Evolutionary conservation across 2,329 filamentous ascomycete species (phyloP).

Genomic region (Gnomoniopsis sp.): DNA sequence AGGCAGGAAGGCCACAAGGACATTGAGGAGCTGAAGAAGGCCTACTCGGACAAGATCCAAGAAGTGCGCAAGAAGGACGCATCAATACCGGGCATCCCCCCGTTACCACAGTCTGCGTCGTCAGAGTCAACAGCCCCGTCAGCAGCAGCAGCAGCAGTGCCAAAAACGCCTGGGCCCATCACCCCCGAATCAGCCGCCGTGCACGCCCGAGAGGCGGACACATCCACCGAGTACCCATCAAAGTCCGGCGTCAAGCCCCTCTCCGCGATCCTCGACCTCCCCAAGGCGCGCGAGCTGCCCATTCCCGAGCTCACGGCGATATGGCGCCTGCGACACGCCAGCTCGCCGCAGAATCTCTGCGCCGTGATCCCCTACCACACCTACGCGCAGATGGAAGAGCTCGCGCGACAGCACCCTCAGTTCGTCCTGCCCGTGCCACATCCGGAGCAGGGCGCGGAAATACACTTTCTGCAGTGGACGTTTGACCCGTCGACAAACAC

Average conservation of each 20-base stretch:
- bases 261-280: constrained; percentile 65
- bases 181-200: constrained; percentile 30
- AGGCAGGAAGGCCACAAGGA: constrained; percentile 66
- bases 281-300: constrained; percentile 71
- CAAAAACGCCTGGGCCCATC: constrained; percentile 24
- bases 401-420: constrained; percentile 73
- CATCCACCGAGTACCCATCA: constrained; percentile 25
- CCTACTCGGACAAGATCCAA: constrained; percentile 81
- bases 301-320: constrained; percentile 79
- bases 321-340: constrained; percentile 85
- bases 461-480: constrained; percentile 95
- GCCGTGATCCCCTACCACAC: constrained; percentile 72
- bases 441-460: constrained; percentile 69
- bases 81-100: constrained; percentile 35
- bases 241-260: constrained; percentile 40
- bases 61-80: constrained; percentile 66
- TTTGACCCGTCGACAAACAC: constrained; percentile 68
- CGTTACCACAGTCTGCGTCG: background rate
- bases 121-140: background rate
- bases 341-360: constrained; percentile 72
- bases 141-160: background rate
- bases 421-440: constrained; percentile 88
- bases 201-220: background rate
- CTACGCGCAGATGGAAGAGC: constrained; percentile 69
- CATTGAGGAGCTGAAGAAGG: constrained; percentile 73